Evolutionary conservation across 2,329 filamentous ascomycete species (phyloP), one percentile per base, ranked within the genome.

Genomic region (Bipolaris cookei): DNA sequence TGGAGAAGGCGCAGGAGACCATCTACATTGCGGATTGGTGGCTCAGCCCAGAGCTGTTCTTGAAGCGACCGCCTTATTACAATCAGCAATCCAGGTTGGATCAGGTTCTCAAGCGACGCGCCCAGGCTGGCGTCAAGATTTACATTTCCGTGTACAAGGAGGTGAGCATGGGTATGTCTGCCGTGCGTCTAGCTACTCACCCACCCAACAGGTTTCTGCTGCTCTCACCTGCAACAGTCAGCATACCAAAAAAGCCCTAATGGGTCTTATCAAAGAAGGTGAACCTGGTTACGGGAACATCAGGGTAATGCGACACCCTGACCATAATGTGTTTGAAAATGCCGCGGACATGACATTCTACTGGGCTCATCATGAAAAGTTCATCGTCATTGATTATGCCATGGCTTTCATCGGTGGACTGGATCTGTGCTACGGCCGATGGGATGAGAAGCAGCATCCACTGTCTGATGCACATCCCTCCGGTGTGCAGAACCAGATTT

Each of bases 1-100:
- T 98, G n/a, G 93, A 98, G 62, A 84, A 88, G 58, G 95, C 95
- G 35, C 90, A 90, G 70, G 94, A 98, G 78, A 89, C 90, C 43
- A 97, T 99, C 67, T 99, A 98, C 77, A 96, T 99, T 64, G 90
- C 84, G 58, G 95, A 98, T 72, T 99, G 94, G 95, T 98, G 95
- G 95, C 81, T 98, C 13, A 96, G 91, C 3, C 95, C 91, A 0
- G 91, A 95, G 76, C 78, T 95, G 28, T 96, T 94, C 77, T 77
- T 99, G 61, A 87, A 95, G 35, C 85, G 95, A 18, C 93, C 95
- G 1, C 91, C 95, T 0, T 89, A 89, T 64, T 84, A 84, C 71
- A 90, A 92, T 64, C 91, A 96, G 73, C 86, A 97, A 77, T 97
- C 89, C 86, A 85, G 94, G 10, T 78, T 99, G 16, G 95, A 99